These are phyloP conservation scores for Arthrobotrys pseudoclavata DNA, from an alignment of 2,329 filamentous ascomycete species.

Conservation along the genomic window DNA sequence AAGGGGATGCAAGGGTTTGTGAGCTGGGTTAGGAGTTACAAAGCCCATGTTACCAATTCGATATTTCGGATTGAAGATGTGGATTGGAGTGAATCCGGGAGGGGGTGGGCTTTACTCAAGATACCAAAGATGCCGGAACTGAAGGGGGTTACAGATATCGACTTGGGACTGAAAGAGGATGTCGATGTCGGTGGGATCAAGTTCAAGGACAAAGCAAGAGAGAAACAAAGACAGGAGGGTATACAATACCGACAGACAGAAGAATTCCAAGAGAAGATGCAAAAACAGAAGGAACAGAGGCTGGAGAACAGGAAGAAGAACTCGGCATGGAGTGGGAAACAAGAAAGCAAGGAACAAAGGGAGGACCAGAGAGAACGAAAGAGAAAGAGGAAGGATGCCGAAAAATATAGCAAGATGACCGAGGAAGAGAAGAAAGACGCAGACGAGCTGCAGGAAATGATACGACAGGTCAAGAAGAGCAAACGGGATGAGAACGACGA, in stretches of 20 bases:
- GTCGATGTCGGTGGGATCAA: conserved; percentile 76
- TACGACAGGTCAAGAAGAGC: conserved; percentile 76
- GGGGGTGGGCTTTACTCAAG: conserved; percentile 86
- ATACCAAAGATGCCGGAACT: conserved; percentile 95
- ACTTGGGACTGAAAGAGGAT: conserved; percentile 74
- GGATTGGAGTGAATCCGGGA: conserved; percentile 85
- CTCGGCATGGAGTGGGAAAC: conserved; percentile 66
- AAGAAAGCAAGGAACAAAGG: conserved; percentile 73
- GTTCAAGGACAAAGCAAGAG: conserved; percentile 80
- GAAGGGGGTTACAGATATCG: conserved; percentile 77
- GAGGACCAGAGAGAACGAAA: conserved; percentile 81
- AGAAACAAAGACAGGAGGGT: conserved; percentile 74
- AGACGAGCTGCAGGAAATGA: conserved; percentile 75
- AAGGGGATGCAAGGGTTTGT: conserved; percentile 93
- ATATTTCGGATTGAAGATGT: conserved; percentile 88
- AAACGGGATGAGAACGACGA: conserved; percentile 69
- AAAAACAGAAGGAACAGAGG: conserved; percentile 65
- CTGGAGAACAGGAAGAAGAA: conserved; percentile 66
- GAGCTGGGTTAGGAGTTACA: conserved; percentile 91
- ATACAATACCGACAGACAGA: conserved; percentile 67
- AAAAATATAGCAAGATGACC: conserved; percentile 75
- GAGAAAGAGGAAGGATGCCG: conserved; percentile 75
- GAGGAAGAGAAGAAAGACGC: conserved; percentile 76
- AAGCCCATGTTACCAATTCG: conserved; percentile 88
- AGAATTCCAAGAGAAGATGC: conserved; percentile 65